Conservation (phyloP, 495 filamentous ascomycete genomes). For the Hypoxylon fragiforme region DNA sequence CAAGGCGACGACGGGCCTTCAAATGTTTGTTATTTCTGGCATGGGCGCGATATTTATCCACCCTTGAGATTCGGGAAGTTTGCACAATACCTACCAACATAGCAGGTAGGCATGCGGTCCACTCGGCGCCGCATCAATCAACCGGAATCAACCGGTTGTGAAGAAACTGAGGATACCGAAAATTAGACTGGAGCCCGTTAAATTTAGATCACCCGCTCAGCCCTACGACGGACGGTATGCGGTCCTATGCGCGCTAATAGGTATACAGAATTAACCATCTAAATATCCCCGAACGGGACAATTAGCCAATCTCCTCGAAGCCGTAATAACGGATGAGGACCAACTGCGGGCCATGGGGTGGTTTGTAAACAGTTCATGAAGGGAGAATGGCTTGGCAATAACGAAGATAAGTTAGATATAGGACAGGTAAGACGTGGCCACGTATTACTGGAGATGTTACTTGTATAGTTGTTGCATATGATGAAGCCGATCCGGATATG, state of each 20-base stretch:
- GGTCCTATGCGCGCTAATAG: not conserved
- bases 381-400: slow-evolving; percentile 11
- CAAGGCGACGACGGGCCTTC: no score
- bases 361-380: not conserved
- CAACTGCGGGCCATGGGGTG: not conserved
- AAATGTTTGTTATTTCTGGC: no score
- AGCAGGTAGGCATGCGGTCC: slow-evolving; percentile 1
- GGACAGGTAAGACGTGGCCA: slow-evolving; percentile 11
- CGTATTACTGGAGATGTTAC: slow-evolving; percentile 10
- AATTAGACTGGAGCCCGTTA: slow-evolving; percentile 22
- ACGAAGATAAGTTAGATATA: slow-evolving; percentile 6
- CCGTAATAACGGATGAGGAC: not conserved
- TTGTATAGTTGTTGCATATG: not conserved
- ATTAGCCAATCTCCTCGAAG: not conserved
- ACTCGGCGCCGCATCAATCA: slow-evolving; percentile 8
- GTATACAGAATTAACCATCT: not conserved
- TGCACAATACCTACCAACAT: not conserved
- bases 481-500: slow-evolving; percentile 6
- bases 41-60: no score
- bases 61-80: not conserved
- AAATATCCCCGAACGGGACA: not conserved
- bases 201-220: slow-evolving; percentile 29
- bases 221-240: slow-evolving; percentile 12
- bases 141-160: slow-evolving; percentile 18
- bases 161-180: slow-evolving; percentile 7